These are phyloP conservation scores for Lactarius vividus DNA, from an alignment of 768 basidiomycete species.

Conservation along the genomic window DNA sequence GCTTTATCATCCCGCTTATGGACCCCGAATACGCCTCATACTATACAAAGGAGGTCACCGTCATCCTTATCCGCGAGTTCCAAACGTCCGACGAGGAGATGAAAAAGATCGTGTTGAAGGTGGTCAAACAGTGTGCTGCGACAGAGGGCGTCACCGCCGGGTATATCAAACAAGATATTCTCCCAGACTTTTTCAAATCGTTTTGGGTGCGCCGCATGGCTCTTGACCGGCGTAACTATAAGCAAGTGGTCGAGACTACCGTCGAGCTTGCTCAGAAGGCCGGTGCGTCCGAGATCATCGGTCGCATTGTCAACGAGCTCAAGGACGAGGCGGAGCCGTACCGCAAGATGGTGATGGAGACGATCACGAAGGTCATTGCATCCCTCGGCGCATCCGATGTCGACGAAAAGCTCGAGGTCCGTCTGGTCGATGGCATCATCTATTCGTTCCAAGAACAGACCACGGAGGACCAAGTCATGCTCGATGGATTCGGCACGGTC, in stretches of 20 bases:
- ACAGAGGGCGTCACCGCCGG: constrained; percentile 96
- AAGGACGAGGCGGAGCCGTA: constrained; percentile 91
- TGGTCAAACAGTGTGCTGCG: constrained; percentile 97
- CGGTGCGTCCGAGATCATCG: constrained; percentile 95
- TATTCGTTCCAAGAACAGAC: constrained; percentile 99
- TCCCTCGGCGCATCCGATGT: constrained; percentile 96
- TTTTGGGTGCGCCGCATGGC: constrained; percentile 99
- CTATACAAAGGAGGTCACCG: constrained; percentile 97
- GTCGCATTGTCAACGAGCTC: constrained; percentile 79
- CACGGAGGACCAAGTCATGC: constrained; percentile 98
- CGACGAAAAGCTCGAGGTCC: constrained; percentile 91
- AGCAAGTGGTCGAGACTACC: constrained; percentile 97
- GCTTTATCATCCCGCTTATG: constrained; percentile 99
- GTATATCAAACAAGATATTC: constrained; percentile 96
- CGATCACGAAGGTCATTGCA: constrained; percentile 93
- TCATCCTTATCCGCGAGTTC: constrained; percentile 97
- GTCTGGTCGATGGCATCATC: constrained; percentile 97
- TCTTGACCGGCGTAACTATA: constrained; percentile 91
- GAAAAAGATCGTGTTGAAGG: constrained; percentile 99
- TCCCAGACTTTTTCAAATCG: constrained; percentile 98
- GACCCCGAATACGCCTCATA: constrained; percentile 99
- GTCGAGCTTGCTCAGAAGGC: constrained; percentile 97
- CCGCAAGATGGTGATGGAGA: constrained; percentile 99
- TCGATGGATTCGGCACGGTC: constrained; percentile 97
- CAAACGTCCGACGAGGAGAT: constrained; percentile 99